Percentiles rank a stretch among this genome's conserved stretches.
Conservation (phyloP, 306 rosid genomes). For the Boehmeria nivea region DNA sequence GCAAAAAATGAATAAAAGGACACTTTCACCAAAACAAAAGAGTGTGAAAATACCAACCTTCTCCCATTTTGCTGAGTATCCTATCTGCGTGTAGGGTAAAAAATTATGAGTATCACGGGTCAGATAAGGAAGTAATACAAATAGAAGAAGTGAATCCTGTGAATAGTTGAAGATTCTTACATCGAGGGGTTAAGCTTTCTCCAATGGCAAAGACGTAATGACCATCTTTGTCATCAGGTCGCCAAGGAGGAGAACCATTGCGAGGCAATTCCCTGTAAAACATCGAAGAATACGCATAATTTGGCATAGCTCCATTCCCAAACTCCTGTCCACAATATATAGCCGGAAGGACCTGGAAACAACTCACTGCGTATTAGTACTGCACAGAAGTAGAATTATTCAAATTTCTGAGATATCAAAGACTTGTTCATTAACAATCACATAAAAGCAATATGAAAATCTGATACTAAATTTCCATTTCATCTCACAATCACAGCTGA, state of each 20-base stretch:
- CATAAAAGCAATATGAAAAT: too few species aligned
- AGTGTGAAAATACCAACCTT: slow-evolving; percentile 42
- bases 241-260: slow-evolving; percentile 80
- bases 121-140: background rate
- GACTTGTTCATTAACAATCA: background rate
- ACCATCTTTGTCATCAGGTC: slow-evolving; percentile 79
- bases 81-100: slow-evolving; percentile 46
- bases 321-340: slow-evolving; percentile 54
- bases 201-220: slow-evolving; percentile 59
- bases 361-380: too few species aligned
- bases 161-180: slow-evolving; percentile 27
- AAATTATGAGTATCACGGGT: background rate
- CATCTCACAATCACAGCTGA: too few species aligned
- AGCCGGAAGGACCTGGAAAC: slow-evolving; percentile 51
- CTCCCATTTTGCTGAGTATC: slow-evolving; percentile 76
- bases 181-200: slow-evolving; percentile 61
- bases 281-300: slow-evolving; percentile 42
- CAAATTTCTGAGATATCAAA: background rate
- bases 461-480: too few species aligned
- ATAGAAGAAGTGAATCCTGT: too few species aligned
- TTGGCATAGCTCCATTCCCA: slow-evolving; percentile 45
- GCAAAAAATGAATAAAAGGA: background rate
- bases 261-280: slow-evolving; percentile 50
- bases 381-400: too few species aligned
- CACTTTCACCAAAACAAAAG: background rate